Evolutionary conservation across 768 basidiomycete genomes (phyloP).

Genomic region (Pisolithus marmoratus): DNA sequence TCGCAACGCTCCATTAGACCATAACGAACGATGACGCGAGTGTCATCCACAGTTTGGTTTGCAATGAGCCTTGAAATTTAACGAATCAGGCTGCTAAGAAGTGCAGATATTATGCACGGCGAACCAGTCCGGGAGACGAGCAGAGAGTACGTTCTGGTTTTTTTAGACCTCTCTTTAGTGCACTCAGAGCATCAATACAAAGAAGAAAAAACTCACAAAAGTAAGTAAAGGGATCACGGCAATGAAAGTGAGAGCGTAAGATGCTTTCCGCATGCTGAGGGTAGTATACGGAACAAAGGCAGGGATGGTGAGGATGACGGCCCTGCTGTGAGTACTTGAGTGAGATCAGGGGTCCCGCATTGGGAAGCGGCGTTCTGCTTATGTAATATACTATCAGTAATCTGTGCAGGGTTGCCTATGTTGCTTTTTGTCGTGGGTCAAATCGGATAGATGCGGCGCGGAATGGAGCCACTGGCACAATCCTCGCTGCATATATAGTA

Average conservation of each 20-base stretch:
- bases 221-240: slow-evolving; percentile 45
- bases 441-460: too few relatives aligned
- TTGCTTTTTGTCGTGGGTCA: too few relatives aligned
- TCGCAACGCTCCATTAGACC: slow-evolving; percentile 59
- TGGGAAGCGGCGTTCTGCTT: not conserved
- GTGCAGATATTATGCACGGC: slow-evolving; percentile 19
- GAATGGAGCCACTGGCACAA: not conserved
- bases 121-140: slow-evolving; percentile 60
- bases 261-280: slow-evolving; percentile 56
- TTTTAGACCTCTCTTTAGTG: not conserved
- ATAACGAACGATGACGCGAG: slow-evolving; percentile 46
- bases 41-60: slow-evolving; percentile 39
- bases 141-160: slow-evolving; percentile 51
- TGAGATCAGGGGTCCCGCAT: not conserved
- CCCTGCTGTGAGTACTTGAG: not conserved
- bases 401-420: too few relatives aligned
- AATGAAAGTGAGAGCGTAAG: slow-evolving; percentile 60
- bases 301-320: not conserved
- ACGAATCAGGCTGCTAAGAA: slow-evolving; percentile 17
- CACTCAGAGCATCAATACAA: too few relatives aligned
- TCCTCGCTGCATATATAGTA: not conserved
- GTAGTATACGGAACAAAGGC: not conserved
- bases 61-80: slow-evolving; percentile 36
- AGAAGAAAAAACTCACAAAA: slow-evolving; percentile 40
- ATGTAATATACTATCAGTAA: too few relatives aligned